These are phyloP conservation scores for Monilinia polystroma DNA, from an alignment of 2,329 filamentous ascomycete genomes.

Conservation along the genomic window DNA sequence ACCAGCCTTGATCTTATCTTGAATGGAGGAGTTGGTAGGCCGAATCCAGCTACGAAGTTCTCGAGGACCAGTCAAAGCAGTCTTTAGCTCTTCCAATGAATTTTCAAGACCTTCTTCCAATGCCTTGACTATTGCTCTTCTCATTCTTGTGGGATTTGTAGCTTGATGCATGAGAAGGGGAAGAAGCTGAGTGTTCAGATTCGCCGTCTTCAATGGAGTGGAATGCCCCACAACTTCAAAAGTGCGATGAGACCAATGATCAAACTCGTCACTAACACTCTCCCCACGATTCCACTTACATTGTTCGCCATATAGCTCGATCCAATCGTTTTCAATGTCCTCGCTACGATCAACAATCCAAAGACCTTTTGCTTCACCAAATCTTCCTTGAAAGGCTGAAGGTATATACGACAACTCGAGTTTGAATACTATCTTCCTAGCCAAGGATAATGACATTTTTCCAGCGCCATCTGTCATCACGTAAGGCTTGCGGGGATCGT, in stretches of 20 bases:
- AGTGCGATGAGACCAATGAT: constrained; percentile 53
- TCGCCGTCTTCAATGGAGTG: constrained; percentile 49
- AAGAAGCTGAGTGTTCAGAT: constrained; percentile 67
- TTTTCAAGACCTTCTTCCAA: constrained; percentile 51
- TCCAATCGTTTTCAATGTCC: constrained; percentile 55
- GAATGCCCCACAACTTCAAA: constrained; percentile 62
- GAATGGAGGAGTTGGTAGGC: constrained; percentile 45
- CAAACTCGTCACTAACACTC: constrained; percentile 40
- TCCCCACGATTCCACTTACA: constrained; percentile 62
- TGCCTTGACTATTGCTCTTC: constrained; percentile 48
- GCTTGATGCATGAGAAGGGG: constrained; percentile 64
- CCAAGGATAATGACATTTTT: constrained; percentile 61
- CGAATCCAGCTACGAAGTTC: constrained; percentile 56
- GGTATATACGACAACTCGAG: constrained; percentile 57
- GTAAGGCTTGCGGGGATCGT: constrained; percentile 31
- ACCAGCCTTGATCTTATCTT: constrained; percentile 39
- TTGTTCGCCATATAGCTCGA: constrained; percentile 66
- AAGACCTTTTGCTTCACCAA: constrained; percentile 73
- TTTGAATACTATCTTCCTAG: constrained; percentile 49
- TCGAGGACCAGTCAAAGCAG: constrained; percentile 50
- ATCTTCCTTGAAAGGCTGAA: constrained; percentile 65
- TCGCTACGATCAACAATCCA: constrained; percentile 63
- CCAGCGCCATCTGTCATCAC: constrained; percentile 69
- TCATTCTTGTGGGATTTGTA: constrained; percentile 47
- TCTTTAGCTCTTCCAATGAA: constrained; percentile 53